Evolutionary conservation across 495 filamentous ascomycete species (phyloP).

Genomic region (Xylaria flabelliformis): DNA sequence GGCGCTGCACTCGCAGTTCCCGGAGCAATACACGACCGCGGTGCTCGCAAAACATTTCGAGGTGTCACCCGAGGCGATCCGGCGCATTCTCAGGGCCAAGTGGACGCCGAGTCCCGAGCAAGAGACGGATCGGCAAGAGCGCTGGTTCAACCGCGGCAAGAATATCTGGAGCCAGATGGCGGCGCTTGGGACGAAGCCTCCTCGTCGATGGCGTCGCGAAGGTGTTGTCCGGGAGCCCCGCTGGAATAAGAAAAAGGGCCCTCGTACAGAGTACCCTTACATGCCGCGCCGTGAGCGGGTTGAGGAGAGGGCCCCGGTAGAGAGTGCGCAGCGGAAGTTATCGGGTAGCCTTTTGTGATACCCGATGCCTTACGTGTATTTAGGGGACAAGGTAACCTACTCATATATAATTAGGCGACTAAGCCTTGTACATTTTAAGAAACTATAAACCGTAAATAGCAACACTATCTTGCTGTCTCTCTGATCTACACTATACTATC

Average conservation of each 20-base stretch:
- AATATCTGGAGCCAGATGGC: conserved; percentile 77
- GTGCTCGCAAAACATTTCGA: conserved; percentile 81
- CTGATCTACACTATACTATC: neutral
- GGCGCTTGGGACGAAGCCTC: conserved; percentile 71
- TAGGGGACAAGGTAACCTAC: neutral
- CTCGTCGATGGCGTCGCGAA: conserved; percentile 68
- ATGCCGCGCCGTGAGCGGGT: neutral
- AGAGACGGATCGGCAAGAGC: conserved; percentile 60
- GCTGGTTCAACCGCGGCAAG: conserved; percentile 83
- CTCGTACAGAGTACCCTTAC: conserved; percentile 33
- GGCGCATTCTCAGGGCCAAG: conserved; percentile 82
- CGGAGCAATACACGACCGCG: conserved; percentile 74
- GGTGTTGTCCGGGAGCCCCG: conserved; percentile 61
- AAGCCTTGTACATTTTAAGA: neutral
- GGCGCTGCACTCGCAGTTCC: conserved; percentile 74
- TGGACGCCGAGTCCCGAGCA: conserved; percentile 76
- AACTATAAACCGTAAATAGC: neutral
- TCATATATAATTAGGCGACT: neutral
- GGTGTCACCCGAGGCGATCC: conserved; percentile 83
- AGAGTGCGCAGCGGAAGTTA: conserved; percentile 25
- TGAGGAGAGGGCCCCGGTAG: neutral
- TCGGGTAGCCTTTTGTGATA: conserved; percentile 15
- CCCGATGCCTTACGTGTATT: neutral
- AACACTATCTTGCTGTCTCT: neutral
- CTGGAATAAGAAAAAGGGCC: conserved; percentile 42